These are phyloP conservation scores for Trametes gibbosa DNA, from an alignment of 768 basidiomycete species.

Conservation along the genomic window DNA sequence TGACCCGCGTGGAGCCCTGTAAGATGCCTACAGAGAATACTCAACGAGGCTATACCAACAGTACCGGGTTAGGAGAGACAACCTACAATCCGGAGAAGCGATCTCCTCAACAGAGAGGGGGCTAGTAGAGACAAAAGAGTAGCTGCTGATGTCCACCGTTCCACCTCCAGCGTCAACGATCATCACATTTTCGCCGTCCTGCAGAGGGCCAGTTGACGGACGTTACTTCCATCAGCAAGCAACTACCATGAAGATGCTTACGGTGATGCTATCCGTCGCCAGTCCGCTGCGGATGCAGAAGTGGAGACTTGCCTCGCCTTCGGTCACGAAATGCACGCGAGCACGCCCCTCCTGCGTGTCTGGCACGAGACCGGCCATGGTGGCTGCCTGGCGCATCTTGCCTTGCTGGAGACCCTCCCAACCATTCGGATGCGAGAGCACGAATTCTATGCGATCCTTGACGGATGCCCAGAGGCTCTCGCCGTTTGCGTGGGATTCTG, in stretches of 20 bases:
- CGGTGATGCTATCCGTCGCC: conserved; percentile 29
- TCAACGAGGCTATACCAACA: neutral
- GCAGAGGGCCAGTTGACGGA: neutral
- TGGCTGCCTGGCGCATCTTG: conserved; percentile 54
- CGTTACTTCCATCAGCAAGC: conserved; percentile 1
- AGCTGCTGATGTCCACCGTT: conserved; percentile 59
- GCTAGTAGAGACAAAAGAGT: conserved; percentile 36
- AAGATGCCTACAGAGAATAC: conserved; percentile 33
- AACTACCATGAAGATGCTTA: neutral
- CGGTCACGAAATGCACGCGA: conserved; percentile 54
- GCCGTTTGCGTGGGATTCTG: conserved; percentile 45
- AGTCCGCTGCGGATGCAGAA: conserved; percentile 42
- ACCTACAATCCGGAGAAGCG: conserved; percentile 37
- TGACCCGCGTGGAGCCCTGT: conserved; percentile 42
- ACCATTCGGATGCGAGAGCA: conserved; percentile 63
- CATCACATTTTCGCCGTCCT: conserved; percentile 47
- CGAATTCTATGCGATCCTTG: conserved; percentile 43
- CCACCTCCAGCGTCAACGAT: conserved; percentile 65
- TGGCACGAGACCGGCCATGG: conserved; percentile 49
- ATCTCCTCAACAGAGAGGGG: conserved; percentile 45
- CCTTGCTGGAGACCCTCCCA: conserved; percentile 63
- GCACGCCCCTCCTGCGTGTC: conserved; percentile 38
- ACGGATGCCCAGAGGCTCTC: conserved; percentile 44
- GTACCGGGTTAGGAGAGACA: neutral
- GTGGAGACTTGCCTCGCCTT: conserved; percentile 54